Evolutionary conservation across 768 basidiomycete genomes (phyloP).

Genomic region (Boletus pseudo-olivaceus): DNA sequence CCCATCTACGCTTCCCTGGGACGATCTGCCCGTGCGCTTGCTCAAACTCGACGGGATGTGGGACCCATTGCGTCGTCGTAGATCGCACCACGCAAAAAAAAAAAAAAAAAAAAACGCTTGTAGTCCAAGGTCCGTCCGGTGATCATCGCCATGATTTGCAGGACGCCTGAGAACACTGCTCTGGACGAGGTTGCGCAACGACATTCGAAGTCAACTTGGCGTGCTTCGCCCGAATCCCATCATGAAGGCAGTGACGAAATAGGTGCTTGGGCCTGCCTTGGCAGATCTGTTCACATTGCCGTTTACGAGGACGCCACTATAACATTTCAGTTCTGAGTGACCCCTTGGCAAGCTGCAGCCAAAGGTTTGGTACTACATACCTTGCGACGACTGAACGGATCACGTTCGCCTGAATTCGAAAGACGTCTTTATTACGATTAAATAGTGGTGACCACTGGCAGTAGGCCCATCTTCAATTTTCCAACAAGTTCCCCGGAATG

Average conservation of each 20-base stretch:
- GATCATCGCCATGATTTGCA: not conserved
- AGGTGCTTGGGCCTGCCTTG: too few relatives aligned
- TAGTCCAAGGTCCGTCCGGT: not conserved
- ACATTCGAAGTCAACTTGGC: not conserved
- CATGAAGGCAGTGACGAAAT: not conserved
- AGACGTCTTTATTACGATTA: too few relatives aligned
- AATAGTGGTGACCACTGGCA: too few relatives aligned
- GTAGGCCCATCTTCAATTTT: too few relatives aligned
- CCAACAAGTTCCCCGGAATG: too few relatives aligned
- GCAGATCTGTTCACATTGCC: not conserved
- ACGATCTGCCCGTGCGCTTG: not conserved
- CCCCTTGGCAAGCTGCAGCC: too few relatives aligned
- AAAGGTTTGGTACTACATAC: too few relatives aligned
- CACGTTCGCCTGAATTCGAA: too few relatives aligned
- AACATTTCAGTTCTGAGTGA: too few relatives aligned
- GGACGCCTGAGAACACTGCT: not conserved
- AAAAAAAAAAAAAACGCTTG: too few relatives aligned
- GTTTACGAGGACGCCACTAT: not conserved
- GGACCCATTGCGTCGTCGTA: not conserved
- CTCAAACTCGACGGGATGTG: not conserved
- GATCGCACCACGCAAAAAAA: not conserved
- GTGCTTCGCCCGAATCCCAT: not conserved
- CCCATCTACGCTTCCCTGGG: not conserved
- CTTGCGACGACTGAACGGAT: too few relatives aligned
- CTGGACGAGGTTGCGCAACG: not conserved